Evolutionary conservation across 371 early-diverging fungal genomes (phyloP).

Genomic region (Globomyces sp.): DNA sequence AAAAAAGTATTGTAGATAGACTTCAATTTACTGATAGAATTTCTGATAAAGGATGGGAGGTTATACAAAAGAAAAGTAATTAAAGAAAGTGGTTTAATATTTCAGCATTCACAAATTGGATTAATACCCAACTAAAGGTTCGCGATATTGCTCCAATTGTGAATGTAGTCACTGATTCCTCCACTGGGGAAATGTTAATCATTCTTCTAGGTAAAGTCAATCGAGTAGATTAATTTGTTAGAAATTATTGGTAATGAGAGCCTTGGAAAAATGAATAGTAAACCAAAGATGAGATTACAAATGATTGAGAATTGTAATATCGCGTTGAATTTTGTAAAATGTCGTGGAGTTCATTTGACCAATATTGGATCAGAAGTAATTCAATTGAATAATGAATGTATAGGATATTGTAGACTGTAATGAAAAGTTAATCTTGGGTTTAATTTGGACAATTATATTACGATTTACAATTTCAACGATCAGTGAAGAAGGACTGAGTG

Average conservation of each 20-base stretch:
- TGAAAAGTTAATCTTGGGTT: conserved; percentile 91
- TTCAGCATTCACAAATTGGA: conserved; percentile 70
- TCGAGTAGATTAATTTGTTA: conserved; percentile 1
- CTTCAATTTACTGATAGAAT: conserved; percentile 24
- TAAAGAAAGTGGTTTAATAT: conserved; percentile 34
- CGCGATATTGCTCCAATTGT: conserved; percentile 58
- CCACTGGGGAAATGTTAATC: conserved; percentile 83
- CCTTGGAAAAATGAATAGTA: conserved; percentile 76
- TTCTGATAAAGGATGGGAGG: conserved; percentile 80
- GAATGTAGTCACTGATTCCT: conserved; percentile 67
- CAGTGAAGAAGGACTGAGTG: conserved; percentile 89
- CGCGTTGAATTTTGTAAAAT: conserved; percentile 88
- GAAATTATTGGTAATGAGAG: conserved; percentile 81
- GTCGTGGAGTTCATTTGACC: conserved; percentile 80
- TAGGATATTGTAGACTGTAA: conserved; percentile 95
- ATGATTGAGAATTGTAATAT: conserved; percentile 95
- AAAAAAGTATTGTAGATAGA: conserved; percentile 19
- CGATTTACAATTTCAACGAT: conserved; percentile 85
- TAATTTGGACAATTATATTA: conserved; percentile 98
- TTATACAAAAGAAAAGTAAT: conserved; percentile 84
- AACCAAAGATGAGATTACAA: conserved; percentile 87
- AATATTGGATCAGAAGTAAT: conserved; percentile 71
- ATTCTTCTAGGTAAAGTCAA: conserved; percentile 58
- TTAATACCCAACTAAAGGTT: conserved; percentile 78
- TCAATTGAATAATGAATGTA: neutral